These are phyloP conservation scores for Termitomyces sp. DNA, from an alignment of 768 basidiomycete genomes.

Conservation along the genomic window DNA sequence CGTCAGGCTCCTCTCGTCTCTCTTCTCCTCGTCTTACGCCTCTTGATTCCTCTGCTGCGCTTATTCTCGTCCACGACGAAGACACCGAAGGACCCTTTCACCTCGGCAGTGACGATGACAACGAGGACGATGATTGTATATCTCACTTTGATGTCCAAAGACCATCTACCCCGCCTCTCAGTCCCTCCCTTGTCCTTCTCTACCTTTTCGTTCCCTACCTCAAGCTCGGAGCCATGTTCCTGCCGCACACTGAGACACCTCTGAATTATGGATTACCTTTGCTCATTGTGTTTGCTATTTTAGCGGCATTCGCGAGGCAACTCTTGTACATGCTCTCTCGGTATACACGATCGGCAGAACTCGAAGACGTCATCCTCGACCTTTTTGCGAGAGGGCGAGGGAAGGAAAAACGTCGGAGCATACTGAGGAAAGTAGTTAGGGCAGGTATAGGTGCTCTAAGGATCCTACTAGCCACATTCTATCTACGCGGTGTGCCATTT, in stretches of 20 bases:
- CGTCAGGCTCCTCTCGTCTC: slow-evolving; percentile 18
- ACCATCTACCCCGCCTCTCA: slow-evolving; percentile 45
- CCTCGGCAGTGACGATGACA: slow-evolving; percentile 31
- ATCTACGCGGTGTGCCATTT: slow-evolving; percentile 55
- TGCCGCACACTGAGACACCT: slow-evolving; percentile 44
- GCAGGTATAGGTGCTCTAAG: slow-evolving; percentile 38
- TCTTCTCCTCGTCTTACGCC: slow-evolving; percentile 21
- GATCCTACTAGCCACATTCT: slow-evolving; percentile 51
- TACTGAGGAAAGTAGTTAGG: slow-evolving; percentile 41
- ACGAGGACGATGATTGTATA: slow-evolving; percentile 33
- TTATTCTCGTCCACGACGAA: slow-evolving; percentile 58
- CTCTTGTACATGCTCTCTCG: slow-evolving; percentile 76
- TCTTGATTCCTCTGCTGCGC: slow-evolving; percentile 43
- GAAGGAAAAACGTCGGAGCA: slow-evolving; percentile 39
- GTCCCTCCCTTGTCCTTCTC: slow-evolving; percentile 54
- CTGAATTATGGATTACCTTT: slow-evolving; percentile 45
- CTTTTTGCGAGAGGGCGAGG: slow-evolving; percentile 52
- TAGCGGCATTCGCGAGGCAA: slow-evolving; percentile 59
- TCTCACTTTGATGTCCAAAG: slow-evolving; percentile 38
- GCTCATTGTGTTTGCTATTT: slow-evolving; percentile 46
- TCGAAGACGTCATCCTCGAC: slow-evolving; percentile 62
- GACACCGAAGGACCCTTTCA: slow-evolving; percentile 38
- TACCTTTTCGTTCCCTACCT: slow-evolving; percentile 67
- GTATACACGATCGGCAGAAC: slow-evolving; percentile 58
- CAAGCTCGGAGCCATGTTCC: slow-evolving; percentile 63